Evolutionary conservation across 2,329 filamentous ascomycete genomes (phyloP).

Genomic region (Aspergillus ibericus): DNA sequence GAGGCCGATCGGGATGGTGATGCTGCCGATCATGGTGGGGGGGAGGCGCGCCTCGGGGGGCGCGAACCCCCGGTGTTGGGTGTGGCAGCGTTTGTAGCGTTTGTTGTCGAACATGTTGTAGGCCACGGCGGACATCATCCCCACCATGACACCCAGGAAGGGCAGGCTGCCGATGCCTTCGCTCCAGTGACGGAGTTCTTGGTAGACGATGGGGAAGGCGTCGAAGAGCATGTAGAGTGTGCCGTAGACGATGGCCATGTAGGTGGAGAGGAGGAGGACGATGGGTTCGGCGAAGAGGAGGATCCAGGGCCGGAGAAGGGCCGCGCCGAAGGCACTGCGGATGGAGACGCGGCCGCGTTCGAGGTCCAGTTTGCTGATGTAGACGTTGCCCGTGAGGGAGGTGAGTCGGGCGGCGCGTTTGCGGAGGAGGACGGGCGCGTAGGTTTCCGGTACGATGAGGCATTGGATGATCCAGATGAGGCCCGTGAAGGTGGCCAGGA

Average conservation of each 20-base stretch:
- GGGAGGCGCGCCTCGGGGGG: constrained; percentile 31
- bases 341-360: constrained; percentile 25
- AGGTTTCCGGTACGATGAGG: constrained; percentile 30
- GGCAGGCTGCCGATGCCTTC: constrained; percentile 1
- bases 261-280: constrained; percentile 30
- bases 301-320: constrained; percentile 30
- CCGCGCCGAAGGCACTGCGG: constrained; percentile 24
- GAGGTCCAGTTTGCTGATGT: constrained; percentile 27
- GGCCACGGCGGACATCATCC: constrained; percentile 27
- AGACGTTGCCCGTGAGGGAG: constrained; percentile 26
- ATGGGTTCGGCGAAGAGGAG: constrained; percentile 34
- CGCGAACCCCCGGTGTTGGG: constrained; percentile 22
- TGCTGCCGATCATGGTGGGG: constrained; percentile 25
- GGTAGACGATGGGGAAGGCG: constrained; percentile 7
- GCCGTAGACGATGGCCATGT: constrained; percentile 19
- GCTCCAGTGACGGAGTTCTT: not conserved
- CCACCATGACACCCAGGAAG: constrained; percentile 35
- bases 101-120: constrained; percentile 29
- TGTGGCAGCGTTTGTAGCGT: constrained; percentile 23
- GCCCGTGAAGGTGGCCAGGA: constrained; percentile 31
- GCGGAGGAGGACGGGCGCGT: constrained; percentile 31
- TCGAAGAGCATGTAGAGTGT: constrained; percentile 8
- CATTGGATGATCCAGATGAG: constrained; percentile 28
- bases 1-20: constrained; percentile 28
- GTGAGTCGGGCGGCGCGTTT: constrained; percentile 27